These are phyloP conservation scores for Zymoseptoria ardabiliae DNA, from an alignment of 2,329 filamentous ascomycete genomes.

Conservation along the genomic window DNA sequence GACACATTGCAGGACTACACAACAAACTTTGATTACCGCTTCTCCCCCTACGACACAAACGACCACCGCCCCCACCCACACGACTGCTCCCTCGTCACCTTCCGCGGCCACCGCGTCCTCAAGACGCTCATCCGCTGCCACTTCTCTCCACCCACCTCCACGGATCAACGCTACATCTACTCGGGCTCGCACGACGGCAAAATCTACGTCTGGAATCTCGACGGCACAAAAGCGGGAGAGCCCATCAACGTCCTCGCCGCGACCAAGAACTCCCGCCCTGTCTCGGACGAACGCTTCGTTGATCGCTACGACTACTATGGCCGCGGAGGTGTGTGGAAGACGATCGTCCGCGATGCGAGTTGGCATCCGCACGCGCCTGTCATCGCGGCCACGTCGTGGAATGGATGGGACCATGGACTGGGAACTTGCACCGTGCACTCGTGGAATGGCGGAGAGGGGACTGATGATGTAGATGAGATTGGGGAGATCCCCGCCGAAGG, in stretches of 20 bases:
- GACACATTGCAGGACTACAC: slow-evolving; percentile 41
- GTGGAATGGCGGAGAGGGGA: slow-evolving; percentile 70
- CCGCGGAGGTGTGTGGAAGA: slow-evolving; percentile 58
- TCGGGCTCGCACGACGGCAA: slow-evolving; percentile 83
- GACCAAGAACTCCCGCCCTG: slow-evolving; percentile 56
- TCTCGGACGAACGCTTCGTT: slow-evolving; percentile 45
- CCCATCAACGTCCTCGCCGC: slow-evolving; percentile 66
- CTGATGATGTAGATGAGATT: slow-evolving; percentile 51
- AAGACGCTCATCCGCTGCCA: slow-evolving; percentile 91
- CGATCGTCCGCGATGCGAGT: slow-evolving; percentile 77
- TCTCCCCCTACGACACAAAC: slow-evolving; percentile 56
- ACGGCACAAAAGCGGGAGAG: slow-evolving; percentile 70
- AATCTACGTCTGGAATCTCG: slow-evolving; percentile 87
- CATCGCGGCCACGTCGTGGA: slow-evolving; percentile 79
- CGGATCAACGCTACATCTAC: slow-evolving; percentile 88
- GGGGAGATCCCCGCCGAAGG: slow-evolving; percentile 12
- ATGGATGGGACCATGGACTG: slow-evolving; percentile 63
- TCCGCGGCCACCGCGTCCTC: slow-evolving; percentile 80
- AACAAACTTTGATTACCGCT: slow-evolving; percentile 68
- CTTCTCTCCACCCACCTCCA: slow-evolving; percentile 80
- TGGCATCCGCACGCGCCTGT: slow-evolving; percentile 85
- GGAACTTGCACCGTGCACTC: slow-evolving; percentile 73
- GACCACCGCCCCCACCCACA: slow-evolving; percentile 67
- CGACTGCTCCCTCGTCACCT: slow-evolving; percentile 90
- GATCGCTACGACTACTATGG: slow-evolving; percentile 52